These are phyloP conservation scores for Silybum marianum DNA, from an alignment of 129 eudicot genomes.

Conservation along the genomic window DNA sequence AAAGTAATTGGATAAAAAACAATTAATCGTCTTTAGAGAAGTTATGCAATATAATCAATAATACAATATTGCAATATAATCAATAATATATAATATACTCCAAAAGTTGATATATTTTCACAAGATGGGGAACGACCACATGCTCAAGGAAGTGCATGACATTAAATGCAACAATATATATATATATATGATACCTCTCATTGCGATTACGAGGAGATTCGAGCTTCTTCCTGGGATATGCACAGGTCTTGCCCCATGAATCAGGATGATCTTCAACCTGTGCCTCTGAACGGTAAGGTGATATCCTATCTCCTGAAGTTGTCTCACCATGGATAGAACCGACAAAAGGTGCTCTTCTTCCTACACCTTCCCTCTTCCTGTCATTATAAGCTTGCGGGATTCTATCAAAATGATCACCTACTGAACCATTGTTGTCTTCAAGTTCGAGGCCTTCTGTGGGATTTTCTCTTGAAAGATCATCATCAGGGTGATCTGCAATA, in stretches of 20 bases:
- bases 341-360: slow-evolving; percentile 38
- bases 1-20: no score
- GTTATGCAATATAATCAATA: no score
- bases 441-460: slow-evolving; percentile 43
- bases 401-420: slow-evolving; percentile 42
- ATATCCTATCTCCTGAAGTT: slow-evolving; percentile 32
- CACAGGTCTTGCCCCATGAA: slow-evolving; percentile 42
- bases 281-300: slow-evolving; percentile 36
- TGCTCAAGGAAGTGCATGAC: not conserved
- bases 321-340: slow-evolving; percentile 32
- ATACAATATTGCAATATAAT: no score
- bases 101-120: not conserved
- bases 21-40: no score
- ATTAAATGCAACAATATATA: not conserved
- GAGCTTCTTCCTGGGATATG: slow-evolving; percentile 33
- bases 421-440: slow-evolving; percentile 46
- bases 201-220: slow-evolving; percentile 39
- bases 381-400: slow-evolving; percentile 41
- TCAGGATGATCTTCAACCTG: slow-evolving; percentile 43
- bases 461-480: slow-evolving; percentile 42
- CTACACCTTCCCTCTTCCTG: slow-evolving; percentile 42
- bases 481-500: slow-evolving; percentile 44
- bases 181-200: slow-evolving; percentile 64
- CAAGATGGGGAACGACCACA: not conserved
- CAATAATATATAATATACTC: no score